phyloP scores from a whole-genome alignment of 2,329 filamentous ascomycete species.

The Cercospora janseana region DNA sequence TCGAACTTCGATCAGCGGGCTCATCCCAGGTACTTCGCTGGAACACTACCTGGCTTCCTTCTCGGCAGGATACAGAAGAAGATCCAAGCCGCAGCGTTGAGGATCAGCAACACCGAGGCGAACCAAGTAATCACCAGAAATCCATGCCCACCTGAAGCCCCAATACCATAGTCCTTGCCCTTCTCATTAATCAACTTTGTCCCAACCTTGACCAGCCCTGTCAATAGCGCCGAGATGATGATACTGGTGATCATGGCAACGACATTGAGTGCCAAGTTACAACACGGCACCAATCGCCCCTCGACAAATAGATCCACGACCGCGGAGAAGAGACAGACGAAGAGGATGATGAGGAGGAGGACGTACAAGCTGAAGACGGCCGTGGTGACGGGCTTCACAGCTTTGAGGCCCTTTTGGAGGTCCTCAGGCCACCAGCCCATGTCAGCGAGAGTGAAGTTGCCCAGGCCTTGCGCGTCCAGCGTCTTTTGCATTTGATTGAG shows the following conservation, averaged over 20 bases:
- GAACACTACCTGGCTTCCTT: not conserved
- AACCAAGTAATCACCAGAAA: not conserved
- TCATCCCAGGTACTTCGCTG: not conserved
- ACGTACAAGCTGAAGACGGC: slow-evolving; percentile 60
- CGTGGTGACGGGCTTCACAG: slow-evolving; percentile 50
- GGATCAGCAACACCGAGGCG: not conserved
- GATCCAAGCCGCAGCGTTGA: not conserved
- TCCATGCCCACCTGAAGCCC: not conserved
- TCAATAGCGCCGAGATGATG: slow-evolving; percentile 71
- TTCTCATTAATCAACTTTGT: slow-evolving; percentile 54
- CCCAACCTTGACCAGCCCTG: slow-evolving; percentile 58
- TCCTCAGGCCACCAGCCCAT: slow-evolving; percentile 56
- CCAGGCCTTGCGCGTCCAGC: slow-evolving; percentile 42
- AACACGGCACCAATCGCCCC: slow-evolving; percentile 47
- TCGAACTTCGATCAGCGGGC: too few relatives aligned
- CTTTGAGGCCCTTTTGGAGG: slow-evolving; percentile 54
- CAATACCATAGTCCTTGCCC: slow-evolving; percentile 34
- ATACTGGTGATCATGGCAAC: slow-evolving; percentile 61
- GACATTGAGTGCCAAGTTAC: slow-evolving; percentile 51
- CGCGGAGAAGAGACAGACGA: slow-evolving; percentile 51
- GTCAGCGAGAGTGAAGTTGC: slow-evolving; percentile 50
- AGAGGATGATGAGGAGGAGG: slow-evolving; percentile 49
- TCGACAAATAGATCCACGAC: slow-evolving; percentile 47
- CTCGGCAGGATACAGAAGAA: not conserved
- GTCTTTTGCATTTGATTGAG: slow-evolving; percentile 50